Evolutionary conservation across 371 early-diverging fungal genomes (phyloP).

Genomic region (Apophysomyces ossiformis): DNA sequence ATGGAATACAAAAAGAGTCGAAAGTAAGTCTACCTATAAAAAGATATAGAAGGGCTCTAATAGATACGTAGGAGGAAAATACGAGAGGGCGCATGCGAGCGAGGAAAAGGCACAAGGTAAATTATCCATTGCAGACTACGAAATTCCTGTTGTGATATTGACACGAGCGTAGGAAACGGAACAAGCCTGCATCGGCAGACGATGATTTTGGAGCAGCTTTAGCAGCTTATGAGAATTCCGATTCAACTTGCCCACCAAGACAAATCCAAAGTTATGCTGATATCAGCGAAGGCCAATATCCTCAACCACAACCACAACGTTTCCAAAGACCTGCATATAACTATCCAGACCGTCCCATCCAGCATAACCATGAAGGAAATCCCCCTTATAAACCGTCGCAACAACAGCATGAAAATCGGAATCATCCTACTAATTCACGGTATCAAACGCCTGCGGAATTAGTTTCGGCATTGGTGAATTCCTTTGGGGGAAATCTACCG

Average conservation of each 20-base stretch:
- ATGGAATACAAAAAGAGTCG: constrained; percentile 51
- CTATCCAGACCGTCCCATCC: neutral
- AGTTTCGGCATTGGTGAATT: neutral
- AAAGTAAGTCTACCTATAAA: constrained; percentile 29
- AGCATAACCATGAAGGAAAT: constrained; percentile 3
- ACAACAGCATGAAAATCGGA: neutral
- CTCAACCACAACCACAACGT: neutral
- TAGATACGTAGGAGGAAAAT: neutral
- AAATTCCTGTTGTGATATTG: no score
- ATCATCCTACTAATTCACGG: neutral
- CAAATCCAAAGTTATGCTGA: constrained; percentile 44
- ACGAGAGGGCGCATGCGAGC: neutral
- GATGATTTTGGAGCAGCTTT: constrained; percentile 16
- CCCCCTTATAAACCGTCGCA: constrained; percentile 12
- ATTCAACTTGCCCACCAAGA: constrained; percentile 20
- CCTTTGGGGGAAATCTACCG: neutral
- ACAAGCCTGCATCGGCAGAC: no score
- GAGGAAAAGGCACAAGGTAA: no score
- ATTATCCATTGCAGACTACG: no score
- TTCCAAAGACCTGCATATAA: neutral
- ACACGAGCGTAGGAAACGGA: no score
- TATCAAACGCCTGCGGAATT: neutral
- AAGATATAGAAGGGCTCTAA: neutral
- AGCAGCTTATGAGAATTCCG: constrained; percentile 23
- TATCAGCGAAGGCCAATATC: constrained; percentile 8